phyloP scores from a whole-genome alignment of 257 asterid genomes.

The Plantago major region DNA sequence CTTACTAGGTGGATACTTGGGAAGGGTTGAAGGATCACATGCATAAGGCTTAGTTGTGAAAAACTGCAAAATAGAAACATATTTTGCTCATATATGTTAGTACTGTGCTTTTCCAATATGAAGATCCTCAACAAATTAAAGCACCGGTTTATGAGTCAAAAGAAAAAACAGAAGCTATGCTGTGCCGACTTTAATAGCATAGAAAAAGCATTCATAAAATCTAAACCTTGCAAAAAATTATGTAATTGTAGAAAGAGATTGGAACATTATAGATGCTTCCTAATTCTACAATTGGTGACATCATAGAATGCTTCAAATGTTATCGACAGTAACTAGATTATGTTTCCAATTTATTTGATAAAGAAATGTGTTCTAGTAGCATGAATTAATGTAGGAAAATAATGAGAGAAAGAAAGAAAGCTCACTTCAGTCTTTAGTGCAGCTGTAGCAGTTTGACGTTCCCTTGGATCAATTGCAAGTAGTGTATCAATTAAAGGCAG shows the following conservation, averaged over 20 bases:
- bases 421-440: not conserved
- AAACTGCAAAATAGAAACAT: slow-evolving; percentile 1
- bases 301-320: no score
- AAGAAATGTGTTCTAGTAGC: not conserved
- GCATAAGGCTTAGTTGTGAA: not conserved
- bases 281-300: no score
- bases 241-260: no score
- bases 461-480: not conserved
- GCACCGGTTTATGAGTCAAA: no score
- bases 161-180: no score
- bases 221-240: no score
- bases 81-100: not conserved
- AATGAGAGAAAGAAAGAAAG: not conserved
- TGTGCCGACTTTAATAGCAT: no score
- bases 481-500: not conserved
- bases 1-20: not conserved
- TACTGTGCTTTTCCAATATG: no score
- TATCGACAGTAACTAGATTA: no score
- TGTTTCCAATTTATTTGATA: not conserved
- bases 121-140: no score
- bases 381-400: not conserved
- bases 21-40: not conserved
- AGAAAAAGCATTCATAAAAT: no score
- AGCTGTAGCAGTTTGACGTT: not conserved
- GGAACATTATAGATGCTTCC: no score